Conservation (phyloP, 2,329 filamentous ascomycete genomes). For the Fusarium scirpi region DNA sequence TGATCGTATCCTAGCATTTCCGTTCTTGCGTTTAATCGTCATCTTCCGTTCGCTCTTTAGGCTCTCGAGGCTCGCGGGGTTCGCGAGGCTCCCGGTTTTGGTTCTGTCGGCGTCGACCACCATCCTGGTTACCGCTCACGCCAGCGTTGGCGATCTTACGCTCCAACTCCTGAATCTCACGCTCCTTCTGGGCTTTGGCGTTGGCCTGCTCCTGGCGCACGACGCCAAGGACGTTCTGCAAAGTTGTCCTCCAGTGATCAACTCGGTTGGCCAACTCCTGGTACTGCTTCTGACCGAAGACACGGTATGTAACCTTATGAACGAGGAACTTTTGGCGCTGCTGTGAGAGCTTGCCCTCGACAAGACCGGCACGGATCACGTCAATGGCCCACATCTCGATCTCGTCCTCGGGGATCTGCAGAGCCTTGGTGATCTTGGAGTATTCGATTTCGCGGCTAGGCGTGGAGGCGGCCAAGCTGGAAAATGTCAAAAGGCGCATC, state of each 20-base stretch:
- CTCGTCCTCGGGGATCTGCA: slow-evolving; percentile 84
- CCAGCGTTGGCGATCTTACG: slow-evolving; percentile 68
- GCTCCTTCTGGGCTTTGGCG: slow-evolving; percentile 81
- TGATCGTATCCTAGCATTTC: slow-evolving; percentile 27
- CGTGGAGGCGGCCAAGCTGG: slow-evolving; percentile 85
- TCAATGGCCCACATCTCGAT: slow-evolving; percentile 99
- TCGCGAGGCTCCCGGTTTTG: slow-evolving; percentile 37
- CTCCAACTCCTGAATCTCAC: slow-evolving; percentile 78
- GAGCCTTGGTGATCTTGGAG: slow-evolving; percentile 81
- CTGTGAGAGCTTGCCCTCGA: slow-evolving; percentile 97
- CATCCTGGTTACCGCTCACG: slow-evolving; percentile 51
- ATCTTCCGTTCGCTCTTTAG: slow-evolving; percentile 64
- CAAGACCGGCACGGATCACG: slow-evolving; percentile 92
- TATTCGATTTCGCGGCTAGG: slow-evolving; percentile 91
- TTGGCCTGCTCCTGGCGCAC: slow-evolving; percentile 85
- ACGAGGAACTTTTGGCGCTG: slow-evolving; percentile 93
- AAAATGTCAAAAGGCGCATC: slow-evolving; percentile 94
- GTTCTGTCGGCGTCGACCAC: slow-evolving; percentile 52
- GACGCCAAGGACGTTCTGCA: slow-evolving; percentile 81
- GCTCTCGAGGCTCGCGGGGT: slow-evolving; percentile 33
- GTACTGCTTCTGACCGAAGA: slow-evolving; percentile 99
- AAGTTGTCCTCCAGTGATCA: slow-evolving; percentile 89
- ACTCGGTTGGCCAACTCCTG: slow-evolving; percentile 90
- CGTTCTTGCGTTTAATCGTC: slow-evolving; percentile 60
- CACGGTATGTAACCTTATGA: slow-evolving; percentile 94